Conservation (phyloP, 108 stramenopile species). For the Cylindrotheca closterium region DNA sequence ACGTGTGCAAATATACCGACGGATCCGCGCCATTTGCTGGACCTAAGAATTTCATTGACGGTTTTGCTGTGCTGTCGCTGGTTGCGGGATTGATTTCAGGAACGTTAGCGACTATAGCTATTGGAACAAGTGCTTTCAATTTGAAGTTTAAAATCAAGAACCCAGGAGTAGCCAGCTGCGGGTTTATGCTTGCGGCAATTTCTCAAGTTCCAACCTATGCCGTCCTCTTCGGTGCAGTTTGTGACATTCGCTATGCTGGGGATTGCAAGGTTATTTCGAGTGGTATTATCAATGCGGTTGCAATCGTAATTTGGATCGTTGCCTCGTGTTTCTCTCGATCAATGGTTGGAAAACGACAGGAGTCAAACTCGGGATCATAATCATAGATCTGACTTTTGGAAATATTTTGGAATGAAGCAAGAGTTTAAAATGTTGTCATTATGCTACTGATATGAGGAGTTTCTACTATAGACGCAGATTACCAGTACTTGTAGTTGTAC, state of each 20-base stretch:
- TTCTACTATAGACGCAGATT: not conserved
- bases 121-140: conserved; percentile 7
- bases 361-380: not conserved
- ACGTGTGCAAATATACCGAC: conserved; percentile 6
- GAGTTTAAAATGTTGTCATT: not conserved
- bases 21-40: conserved; percentile 2
- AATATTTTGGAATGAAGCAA: not conserved
- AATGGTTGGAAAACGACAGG: not conserved
- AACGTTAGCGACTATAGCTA: conserved; percentile 3
- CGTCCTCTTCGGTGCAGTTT: not conserved
- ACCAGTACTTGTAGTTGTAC: too few species aligned
- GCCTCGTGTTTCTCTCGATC: conserved; percentile 20
- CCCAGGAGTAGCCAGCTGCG: conserved; percentile 3
- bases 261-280: conserved; percentile 1
- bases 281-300: conserved; percentile 4
- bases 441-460: not conserved
- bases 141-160: conserved; percentile 1
- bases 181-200: conserved; percentile 15
- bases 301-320: conserved; percentile 3
- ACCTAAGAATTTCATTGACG: conserved; percentile 10
- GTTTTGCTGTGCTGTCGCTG: not conserved
- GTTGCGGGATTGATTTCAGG: conserved; percentile 1
- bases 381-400: not conserved
- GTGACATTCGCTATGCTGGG: conserved; percentile 4
- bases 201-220: conserved; percentile 1